Evolutionary conservation across 805 yeast genomes (phyloP).

Genomic region (Saccharomyces kudriavzevii): DNA sequence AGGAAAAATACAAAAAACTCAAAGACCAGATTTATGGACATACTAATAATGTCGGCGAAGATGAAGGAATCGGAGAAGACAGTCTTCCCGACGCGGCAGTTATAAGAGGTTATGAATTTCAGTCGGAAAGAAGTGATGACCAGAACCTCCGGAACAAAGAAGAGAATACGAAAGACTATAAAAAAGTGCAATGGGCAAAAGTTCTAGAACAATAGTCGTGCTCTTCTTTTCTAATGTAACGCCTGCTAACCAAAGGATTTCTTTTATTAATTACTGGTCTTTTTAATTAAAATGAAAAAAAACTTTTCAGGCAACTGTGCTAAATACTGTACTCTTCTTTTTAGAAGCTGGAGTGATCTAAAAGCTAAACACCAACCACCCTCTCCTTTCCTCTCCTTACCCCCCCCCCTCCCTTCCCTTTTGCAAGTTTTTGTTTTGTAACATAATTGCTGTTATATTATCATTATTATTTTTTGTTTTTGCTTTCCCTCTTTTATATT

Average conservation of each 20-base stretch:
- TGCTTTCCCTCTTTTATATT: neutral
- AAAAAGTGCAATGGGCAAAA: constrained; percentile 5
- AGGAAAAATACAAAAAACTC: constrained; percentile 17
- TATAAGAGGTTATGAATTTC: constrained; percentile 24
- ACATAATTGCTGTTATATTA: neutral
- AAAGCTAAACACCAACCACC: neutral
- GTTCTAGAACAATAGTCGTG: neutral
- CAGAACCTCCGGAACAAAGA: constrained; percentile 1
- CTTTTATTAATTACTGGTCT: neutral
- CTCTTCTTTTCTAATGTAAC: neutral
- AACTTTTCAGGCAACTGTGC: neutral
- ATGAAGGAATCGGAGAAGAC: constrained; percentile 1
- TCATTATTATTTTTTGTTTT: neutral
- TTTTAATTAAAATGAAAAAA: neutral
- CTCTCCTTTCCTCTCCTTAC: neutral
- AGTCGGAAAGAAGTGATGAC: neutral
- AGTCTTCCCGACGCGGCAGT: constrained; percentile 21
- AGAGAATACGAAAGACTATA: neutral
- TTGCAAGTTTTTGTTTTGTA: neutral
- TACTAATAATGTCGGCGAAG: neutral
- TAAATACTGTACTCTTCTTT: neutral
- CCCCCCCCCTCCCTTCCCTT: neutral
- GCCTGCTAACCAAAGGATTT: neutral
- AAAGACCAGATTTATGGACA: constrained; percentile 7
- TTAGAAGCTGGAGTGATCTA: neutral